A percentile compares a stretch with the other conserved stretches of the same genome.
Evolutionary conservation across 768 basidiomycete genomes (phyloP).

Genomic region (Mycena alexandri): DNA sequence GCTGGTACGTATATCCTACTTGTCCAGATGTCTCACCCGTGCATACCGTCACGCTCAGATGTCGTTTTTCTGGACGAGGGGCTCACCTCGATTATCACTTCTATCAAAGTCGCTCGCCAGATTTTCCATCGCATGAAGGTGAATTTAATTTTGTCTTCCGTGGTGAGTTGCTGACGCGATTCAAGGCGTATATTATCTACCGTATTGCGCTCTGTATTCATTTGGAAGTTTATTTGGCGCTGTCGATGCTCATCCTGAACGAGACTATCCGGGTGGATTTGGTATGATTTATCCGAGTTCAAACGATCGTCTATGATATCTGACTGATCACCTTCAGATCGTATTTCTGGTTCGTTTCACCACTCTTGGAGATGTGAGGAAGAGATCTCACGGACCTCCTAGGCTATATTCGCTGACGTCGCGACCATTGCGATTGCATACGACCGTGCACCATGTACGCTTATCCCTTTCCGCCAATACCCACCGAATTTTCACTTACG

Average conservation of each 20-base stretch:
- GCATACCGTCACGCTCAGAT: constrained; percentile 36
- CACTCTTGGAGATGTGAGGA: not conserved
- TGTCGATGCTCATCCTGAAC: constrained; percentile 59
- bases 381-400: not conserved
- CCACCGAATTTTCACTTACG: not conserved
- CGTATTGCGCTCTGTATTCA: constrained; percentile 64
- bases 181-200: constrained; percentile 61
- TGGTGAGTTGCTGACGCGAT: constrained; percentile 24
- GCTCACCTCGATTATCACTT: constrained; percentile 55
- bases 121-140: constrained; percentile 65
- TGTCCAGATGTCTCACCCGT: not conserved
- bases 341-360: constrained; percentile 24
- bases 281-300: constrained; percentile 52
- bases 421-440: constrained; percentile 65
- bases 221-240: constrained; percentile 58
- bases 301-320: constrained; percentile 49
- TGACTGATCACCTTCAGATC: constrained; percentile 1
- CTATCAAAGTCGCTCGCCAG: constrained; percentile 62
- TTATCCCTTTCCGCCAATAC: not conserved
- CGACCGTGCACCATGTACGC: constrained; percentile 54
- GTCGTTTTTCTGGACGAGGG: constrained; percentile 65
- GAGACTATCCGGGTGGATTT: constrained; percentile 63
- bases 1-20: constrained; percentile 38
- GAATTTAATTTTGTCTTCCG: constrained; percentile 41
- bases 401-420: constrained; percentile 42